Percentiles rank a stretch among this genome's conserved stretches.
phyloP scores from a whole-genome alignment of 78 protist species.

The Dictyostelium intermedium region DNA sequence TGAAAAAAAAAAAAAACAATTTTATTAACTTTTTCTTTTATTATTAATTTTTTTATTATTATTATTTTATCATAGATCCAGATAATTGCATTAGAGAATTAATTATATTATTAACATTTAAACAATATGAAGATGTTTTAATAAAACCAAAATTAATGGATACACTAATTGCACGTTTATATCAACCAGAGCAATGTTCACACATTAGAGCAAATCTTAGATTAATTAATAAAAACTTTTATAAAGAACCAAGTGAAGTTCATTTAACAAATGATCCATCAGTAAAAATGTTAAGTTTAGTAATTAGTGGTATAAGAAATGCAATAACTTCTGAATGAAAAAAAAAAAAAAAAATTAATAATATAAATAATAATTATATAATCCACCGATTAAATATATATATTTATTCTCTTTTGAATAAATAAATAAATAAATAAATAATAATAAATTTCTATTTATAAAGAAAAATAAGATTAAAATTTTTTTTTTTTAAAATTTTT shows the following conservation, averaged over 20 bases:
- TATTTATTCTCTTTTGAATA: no score
- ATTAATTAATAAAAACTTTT: neutral
- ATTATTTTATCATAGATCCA: neutral
- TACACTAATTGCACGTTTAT: neutral
- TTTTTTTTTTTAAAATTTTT: neutral
- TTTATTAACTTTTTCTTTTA: no score
- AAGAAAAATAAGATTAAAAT: neutral
- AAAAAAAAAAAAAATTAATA: no score
- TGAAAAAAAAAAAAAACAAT: neutral
- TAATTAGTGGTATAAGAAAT: conserved; percentile 20
- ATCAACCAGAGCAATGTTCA: neutral
- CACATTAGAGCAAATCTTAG: neutral
- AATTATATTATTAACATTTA: conserved; percentile 38
- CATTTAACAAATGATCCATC: conserved; percentile 7
- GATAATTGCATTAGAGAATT: conserved; percentile 32
- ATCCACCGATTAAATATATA: neutral
- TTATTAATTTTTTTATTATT: neutral
- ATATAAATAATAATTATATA: neutral
- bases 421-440: neutral
- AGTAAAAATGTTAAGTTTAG: conserved; percentile 1
- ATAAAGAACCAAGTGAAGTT: neutral
- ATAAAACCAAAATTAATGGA: conserved; percentile 1
- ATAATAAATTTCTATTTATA: neutral
- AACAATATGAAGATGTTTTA: conserved; percentile 29
- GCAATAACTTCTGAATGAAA: conserved; percentile 11